A percentile compares a stretch with the other conserved stretches of the same genome.
These are phyloP conservation scores for Fusarium clavum DNA, from an alignment of 2,329 filamentous ascomycete species.

Conservation along the genomic window DNA sequence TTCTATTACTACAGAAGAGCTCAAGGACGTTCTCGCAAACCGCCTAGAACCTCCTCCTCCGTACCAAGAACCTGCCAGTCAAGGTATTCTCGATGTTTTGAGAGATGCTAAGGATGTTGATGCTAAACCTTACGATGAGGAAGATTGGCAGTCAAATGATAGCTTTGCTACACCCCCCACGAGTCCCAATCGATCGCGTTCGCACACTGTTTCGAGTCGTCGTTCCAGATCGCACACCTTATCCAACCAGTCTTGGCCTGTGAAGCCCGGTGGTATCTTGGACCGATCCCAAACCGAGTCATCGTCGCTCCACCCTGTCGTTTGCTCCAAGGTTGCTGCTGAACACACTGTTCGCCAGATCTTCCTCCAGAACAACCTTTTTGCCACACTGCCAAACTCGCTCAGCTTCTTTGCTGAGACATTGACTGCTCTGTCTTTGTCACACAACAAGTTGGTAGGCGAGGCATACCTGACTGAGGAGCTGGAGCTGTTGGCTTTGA, in stretches of 20 bases:
- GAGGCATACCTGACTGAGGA: slow-evolving; percentile 73
- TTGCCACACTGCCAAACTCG: slow-evolving; percentile 76
- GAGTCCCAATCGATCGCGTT: slow-evolving; percentile 60
- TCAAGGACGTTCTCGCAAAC: slow-evolving; percentile 78
- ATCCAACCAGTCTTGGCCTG: slow-evolving; percentile 63
- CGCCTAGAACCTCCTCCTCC: slow-evolving; percentile 70
- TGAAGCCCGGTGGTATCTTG: slow-evolving; percentile 71
- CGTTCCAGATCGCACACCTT: slow-evolving; percentile 60
- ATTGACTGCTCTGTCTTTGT: slow-evolving; percentile 77
- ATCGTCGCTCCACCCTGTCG: slow-evolving; percentile 68
- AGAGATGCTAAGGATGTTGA: slow-evolving; percentile 36
- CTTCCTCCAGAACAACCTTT: slow-evolving; percentile 81
- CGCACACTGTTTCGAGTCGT: slow-evolving; percentile 59
- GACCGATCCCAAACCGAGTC: slow-evolving; percentile 77
- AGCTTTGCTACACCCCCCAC: slow-evolving; percentile 69
- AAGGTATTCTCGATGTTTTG: slow-evolving; percentile 38
- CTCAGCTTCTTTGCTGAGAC: slow-evolving; percentile 78
- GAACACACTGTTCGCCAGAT: slow-evolving; percentile 66
- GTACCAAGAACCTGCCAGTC: slow-evolving; percentile 50
- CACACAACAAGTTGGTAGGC: slow-evolving; percentile 77
- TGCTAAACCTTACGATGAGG: slow-evolving; percentile 46
- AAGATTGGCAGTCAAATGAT: slow-evolving; percentile 62
- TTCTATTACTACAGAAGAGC: slow-evolving; percentile 80
- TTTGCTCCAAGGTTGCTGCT: slow-evolving; percentile 66
- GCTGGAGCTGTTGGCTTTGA: slow-evolving; percentile 77